Percentiles rank a stretch among this genome's conserved stretches.
Conservation (phyloP, 208 protist genomes). For the Trypanosoma lewisi region DNA sequence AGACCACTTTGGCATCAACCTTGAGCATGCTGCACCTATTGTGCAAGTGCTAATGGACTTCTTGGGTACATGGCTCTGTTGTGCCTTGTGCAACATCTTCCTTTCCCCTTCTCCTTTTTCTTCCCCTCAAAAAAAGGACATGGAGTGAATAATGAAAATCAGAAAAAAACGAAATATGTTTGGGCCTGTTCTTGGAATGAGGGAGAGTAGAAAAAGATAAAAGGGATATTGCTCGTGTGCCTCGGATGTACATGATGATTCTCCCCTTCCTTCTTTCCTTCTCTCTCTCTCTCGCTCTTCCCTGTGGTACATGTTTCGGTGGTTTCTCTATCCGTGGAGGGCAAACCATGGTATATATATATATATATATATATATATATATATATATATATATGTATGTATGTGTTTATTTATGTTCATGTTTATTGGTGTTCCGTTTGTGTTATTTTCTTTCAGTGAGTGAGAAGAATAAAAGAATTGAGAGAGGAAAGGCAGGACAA, state of each 20-base stretch:
- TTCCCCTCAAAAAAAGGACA: neutral
- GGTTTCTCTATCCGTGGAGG: no score
- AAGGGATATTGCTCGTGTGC: no score
- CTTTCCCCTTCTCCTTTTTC: neutral
- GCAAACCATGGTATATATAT: no score
- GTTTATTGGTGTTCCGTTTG: constrained; percentile 16
- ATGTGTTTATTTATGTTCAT: constrained; percentile 9
- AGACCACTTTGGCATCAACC: constrained; percentile 6
- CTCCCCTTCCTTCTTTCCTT: no score
- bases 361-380: no score
- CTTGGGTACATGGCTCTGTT: constrained; percentile 40
- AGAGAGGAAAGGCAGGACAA: no score
- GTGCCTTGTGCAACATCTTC: constrained; percentile 19
- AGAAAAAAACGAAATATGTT: neutral
- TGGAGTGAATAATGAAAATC: neutral
- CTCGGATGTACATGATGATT: no score
- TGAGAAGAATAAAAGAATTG: constrained; percentile 15
- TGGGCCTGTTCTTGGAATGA: neutral
- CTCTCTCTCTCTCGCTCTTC: no score
- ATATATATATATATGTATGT: constrained; percentile 10
- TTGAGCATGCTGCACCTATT: constrained; percentile 34
- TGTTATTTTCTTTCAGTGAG: neutral
- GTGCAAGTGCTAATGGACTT: constrained; percentile 52
- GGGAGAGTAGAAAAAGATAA: neutral
- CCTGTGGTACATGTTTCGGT: no score